Evolutionary conservation across 768 basidiomycete genomes (phyloP), one percentile per base, ranked within the genome.

Genomic region (Harrya chromipes): DNA sequence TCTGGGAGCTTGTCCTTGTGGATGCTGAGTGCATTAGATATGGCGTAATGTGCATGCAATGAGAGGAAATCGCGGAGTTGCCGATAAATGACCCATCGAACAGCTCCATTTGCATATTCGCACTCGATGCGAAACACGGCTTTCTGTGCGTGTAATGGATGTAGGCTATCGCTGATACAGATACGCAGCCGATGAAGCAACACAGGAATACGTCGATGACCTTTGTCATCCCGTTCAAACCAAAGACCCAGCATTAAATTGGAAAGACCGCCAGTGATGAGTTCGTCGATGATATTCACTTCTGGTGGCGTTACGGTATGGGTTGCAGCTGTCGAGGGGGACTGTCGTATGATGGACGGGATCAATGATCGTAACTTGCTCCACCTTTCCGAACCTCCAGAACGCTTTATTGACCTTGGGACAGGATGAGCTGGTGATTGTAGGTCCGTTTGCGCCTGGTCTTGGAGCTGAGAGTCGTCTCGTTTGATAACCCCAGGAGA

Each of bases 31-130:
- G 84, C 83, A 57, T 93, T 94, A 9, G 91, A 86, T 17, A 97
- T 72, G 1, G 85, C 74, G 65, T 95, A 97, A 65, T 97, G 94
- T 0, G 86, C 79, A 66, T 97, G 94, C 20, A 99, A 70, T 21
- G 87, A 87, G 40, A 95, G 47, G 62, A 99, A 97, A 66, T 98
- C 95, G 53, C 90, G 84, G 46, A 97, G 76, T 69, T 94, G 86
- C 45, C 95, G 85, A 68, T 93, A 93, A n/a, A 92, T 78, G 24
- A 97, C 94, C 95, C 97, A 99, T 66, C 93, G 75, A 62, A 79
- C 83, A 12, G 86, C 85, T 19, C 92, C 92, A 56, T 95, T 94
- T 0, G 92, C 95, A 66, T 99, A 98, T 68, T 97, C 90, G 65
- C 94, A 97, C 68, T 94, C 92, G 57, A 94, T 92, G 14, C 91